Evolutionary conservation across 2,329 filamentous ascomycete species (phyloP).

Genomic region (Pseudocercospora fuligena): DNA sequence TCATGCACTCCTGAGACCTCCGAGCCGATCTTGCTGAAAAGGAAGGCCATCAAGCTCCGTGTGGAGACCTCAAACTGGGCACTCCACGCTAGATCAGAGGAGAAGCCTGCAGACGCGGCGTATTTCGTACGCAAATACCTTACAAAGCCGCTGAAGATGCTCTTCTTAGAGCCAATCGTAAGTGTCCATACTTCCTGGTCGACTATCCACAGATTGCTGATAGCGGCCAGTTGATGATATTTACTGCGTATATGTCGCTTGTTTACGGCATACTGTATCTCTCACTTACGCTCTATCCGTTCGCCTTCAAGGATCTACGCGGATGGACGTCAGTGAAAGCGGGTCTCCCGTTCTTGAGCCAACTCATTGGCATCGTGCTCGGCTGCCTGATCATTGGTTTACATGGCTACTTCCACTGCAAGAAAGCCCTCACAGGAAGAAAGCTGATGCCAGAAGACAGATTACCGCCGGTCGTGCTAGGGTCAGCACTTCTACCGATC

Average conservation of each 20-base stretch:
- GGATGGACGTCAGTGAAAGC: slow-evolving; percentile 64
- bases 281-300: slow-evolving; percentile 64
- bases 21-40: slow-evolving; percentile 60
- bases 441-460: slow-evolving; percentile 63
- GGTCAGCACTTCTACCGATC: slow-evolving; percentile 58
- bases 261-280: slow-evolving; percentile 69
- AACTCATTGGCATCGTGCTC: slow-evolving; percentile 64
- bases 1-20: slow-evolving; percentile 44
- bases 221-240: slow-evolving; percentile 62
- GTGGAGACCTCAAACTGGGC: slow-evolving; percentile 70
- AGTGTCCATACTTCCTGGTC: slow-evolving; percentile 26
- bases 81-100: slow-evolving; percentile 68
- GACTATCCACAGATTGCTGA: slow-evolving; percentile 29
- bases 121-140: slow-evolving; percentile 67
- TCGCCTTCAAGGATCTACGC: slow-evolving; percentile 66
- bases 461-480: slow-evolving; percentile 69
- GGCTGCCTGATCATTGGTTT: slow-evolving; percentile 63
- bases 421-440: slow-evolving; percentile 55
- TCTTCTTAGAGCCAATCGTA: slow-evolving; percentile 68
- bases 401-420: slow-evolving; percentile 68
- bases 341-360: slow-evolving; percentile 66
- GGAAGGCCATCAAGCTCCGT: slow-evolving; percentile 64
- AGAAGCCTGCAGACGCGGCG: slow-evolving; percentile 62
- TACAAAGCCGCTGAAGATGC: slow-evolving; percentile 64
- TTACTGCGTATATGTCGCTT: slow-evolving; percentile 71